Evolutionary conservation across 176 grass and related monocot genomes (phyloP).

Genomic region (Aegilops longissima): DNA sequence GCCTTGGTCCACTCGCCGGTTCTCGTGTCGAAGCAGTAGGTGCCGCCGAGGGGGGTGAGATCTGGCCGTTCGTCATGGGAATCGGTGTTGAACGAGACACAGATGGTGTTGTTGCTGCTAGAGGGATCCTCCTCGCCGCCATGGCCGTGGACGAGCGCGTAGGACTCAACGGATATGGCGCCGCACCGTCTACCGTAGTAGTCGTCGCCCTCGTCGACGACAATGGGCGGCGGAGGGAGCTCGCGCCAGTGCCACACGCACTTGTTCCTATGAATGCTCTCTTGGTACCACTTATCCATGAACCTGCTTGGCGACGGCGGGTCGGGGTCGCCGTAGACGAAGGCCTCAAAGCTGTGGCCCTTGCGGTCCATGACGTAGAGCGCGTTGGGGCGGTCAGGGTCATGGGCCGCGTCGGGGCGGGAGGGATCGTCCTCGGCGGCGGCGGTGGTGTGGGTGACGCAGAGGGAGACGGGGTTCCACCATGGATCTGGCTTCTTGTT

Average conservation of each 20-base stretch:
- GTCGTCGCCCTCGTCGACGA: no score
- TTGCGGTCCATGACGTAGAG: neutral
- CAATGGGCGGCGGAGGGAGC: neutral
- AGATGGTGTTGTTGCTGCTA: neutral
- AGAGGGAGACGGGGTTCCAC: neutral
- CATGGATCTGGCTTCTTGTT: neutral
- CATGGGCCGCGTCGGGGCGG: no score
- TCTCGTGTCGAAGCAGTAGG: neutral
- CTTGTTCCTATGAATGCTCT: no score
- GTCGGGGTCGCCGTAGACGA: neutral
- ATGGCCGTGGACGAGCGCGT: neutral
- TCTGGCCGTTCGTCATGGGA: neutral
- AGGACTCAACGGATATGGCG: neutral
- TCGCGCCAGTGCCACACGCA: neutral
- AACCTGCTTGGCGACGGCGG: no score
- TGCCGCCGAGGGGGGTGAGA: neutral
- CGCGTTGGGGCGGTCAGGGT: neutral
- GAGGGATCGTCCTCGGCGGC: neutral
- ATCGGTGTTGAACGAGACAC: neutral
- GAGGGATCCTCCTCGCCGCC: no score
- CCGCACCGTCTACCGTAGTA: no score
- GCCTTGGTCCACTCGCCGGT: neutral
- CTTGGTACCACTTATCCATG: no score
- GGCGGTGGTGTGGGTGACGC: neutral
- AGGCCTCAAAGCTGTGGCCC: neutral